A percentile compares a stretch with the other conserved stretches of the same genome.
Evolutionary conservation across 495 filamentous ascomycete genomes (phyloP).

Genomic region (Diplogelasinospora grovesii): DNA sequence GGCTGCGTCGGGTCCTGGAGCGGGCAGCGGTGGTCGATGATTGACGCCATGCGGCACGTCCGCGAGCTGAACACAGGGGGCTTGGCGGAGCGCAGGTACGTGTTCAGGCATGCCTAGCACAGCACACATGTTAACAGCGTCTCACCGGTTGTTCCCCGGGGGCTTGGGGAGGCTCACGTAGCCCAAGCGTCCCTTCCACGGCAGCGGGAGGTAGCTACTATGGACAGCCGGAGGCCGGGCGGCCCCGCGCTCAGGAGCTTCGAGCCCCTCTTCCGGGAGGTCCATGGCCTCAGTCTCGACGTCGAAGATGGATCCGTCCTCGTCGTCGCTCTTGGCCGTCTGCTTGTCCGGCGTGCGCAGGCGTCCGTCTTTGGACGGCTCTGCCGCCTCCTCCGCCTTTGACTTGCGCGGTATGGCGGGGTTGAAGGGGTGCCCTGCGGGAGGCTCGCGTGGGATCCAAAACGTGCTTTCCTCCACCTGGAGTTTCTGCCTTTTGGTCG

Average conservation of each 20-base stretch:
- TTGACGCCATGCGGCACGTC: constrained; percentile 86
- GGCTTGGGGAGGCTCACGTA: constrained; percentile 54
- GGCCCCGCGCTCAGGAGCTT: constrained; percentile 40
- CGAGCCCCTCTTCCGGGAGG: constrained; percentile 22
- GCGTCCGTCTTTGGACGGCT: not conserved
- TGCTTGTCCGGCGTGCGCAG: constrained; percentile 4
- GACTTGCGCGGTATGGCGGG: too few species aligned
- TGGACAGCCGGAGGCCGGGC: constrained; percentile 69
- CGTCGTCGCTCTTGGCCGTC: not conserved
- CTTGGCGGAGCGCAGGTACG: constrained; percentile 80
- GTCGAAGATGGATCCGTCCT: constrained; percentile 2
- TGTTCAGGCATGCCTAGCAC: constrained; percentile 76
- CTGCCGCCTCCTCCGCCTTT: not conserved
- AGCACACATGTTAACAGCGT: constrained; percentile 17
- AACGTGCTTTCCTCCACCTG: constrained; percentile 17
- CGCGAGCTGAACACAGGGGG: constrained; percentile 86
- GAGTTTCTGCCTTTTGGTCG: constrained; percentile 24
- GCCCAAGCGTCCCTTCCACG: constrained; percentile 88
- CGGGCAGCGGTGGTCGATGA: constrained; percentile 81
- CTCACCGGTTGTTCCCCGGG: not conserved
- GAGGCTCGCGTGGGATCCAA: not conserved
- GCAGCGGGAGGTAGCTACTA: constrained; percentile 78
- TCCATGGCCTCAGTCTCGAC: not conserved
- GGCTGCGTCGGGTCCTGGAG: constrained; percentile 67
- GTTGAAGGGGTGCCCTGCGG: not conserved